phyloP scores from a whole-genome alignment of 1,139 yeast genomes.

The Insectozyma bohioensis region DNA sequence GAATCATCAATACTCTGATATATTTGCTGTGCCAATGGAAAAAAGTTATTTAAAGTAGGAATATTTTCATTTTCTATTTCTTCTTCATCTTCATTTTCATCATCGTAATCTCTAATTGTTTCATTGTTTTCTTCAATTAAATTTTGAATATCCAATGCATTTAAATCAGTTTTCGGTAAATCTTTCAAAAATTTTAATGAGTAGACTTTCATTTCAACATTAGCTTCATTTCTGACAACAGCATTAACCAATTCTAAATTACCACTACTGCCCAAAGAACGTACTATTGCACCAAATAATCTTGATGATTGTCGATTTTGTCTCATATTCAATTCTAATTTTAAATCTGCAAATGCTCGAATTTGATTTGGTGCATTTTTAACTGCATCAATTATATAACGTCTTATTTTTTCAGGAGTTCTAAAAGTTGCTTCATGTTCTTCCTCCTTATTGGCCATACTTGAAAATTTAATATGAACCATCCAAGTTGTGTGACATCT shows the following conservation, averaged over 20 bases:
- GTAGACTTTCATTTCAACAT: constrained; percentile 36
- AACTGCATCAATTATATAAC: constrained; percentile 51
- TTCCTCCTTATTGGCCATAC: constrained; percentile 22
- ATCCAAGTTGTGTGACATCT: constrained; percentile 53
- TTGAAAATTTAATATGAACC: constrained; percentile 44
- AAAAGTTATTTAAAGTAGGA: constrained; percentile 46
- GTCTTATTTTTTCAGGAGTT: constrained; percentile 30
- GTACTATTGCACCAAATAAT: constrained; percentile 52
- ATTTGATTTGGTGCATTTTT: constrained; percentile 67
- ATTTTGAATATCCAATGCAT: constrained; percentile 14
- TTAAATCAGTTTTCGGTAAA: constrained; percentile 32
- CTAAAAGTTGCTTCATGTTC: constrained; percentile 34
- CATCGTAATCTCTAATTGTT: constrained; percentile 16
- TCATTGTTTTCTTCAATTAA: constrained; percentile 9
- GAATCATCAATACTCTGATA: constrained; percentile 43
- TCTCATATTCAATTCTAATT: constrained; percentile 59
- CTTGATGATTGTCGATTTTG: constrained; percentile 42
- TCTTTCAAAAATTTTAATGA: constrained; percentile 64
- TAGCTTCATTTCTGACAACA: constrained; percentile 5
- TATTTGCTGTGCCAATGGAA: constrained; percentile 65
- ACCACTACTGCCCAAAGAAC: constrained; percentile 50
- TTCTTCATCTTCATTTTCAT: constrained; percentile 16
- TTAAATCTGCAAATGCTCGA: constrained; percentile 65
- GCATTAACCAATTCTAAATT: constrained; percentile 53
- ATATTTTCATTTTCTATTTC: constrained; percentile 12